Percentiles rank a stretch among this genome's conserved stretches.
Conservation (phyloP, 192 early-diverging fungal genomes). For the Umbelopsis vinacea region DNA sequence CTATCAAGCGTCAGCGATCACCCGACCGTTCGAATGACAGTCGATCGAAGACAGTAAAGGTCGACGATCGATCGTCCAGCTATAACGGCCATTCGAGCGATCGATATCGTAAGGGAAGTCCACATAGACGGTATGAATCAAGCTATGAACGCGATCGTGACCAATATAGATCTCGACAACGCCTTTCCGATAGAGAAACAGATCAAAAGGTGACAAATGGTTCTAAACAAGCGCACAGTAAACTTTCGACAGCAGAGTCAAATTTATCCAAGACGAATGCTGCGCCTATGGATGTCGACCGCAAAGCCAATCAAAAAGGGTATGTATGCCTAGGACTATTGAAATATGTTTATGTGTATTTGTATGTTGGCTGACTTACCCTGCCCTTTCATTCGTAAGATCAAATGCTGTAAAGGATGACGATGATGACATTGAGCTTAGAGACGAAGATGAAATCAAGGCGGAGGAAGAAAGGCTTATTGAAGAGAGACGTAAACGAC, state of each 20-base stretch:
- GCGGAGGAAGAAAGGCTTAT: conserved; percentile 80
- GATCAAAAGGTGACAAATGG: background rate
- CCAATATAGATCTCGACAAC: background rate
- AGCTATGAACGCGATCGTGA: background rate
- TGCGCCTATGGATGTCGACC: background rate
- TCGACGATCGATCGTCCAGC: background rate
- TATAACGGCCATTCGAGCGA: background rate
- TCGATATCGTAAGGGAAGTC: background rate
- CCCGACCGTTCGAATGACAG: background rate
- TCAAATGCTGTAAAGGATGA: background rate
- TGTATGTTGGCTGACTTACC: background rate
- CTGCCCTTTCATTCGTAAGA: background rate
- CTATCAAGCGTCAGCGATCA: background rate
- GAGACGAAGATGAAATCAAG: conserved; percentile 55
- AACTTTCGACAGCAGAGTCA: background rate
- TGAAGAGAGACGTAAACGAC: conserved; percentile 82
- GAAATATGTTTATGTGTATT: background rate
- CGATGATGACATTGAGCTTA: conserved; percentile 26
- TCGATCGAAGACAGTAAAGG: background rate
- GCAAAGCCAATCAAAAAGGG: background rate
- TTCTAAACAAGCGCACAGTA: background rate
- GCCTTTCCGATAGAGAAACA: background rate
- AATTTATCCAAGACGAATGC: background rate
- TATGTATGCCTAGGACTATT: background rate
- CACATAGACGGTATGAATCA: background rate